phyloP scores from a whole-genome alignment of 805 yeast species.

The Yarrowia sp. region DNA sequence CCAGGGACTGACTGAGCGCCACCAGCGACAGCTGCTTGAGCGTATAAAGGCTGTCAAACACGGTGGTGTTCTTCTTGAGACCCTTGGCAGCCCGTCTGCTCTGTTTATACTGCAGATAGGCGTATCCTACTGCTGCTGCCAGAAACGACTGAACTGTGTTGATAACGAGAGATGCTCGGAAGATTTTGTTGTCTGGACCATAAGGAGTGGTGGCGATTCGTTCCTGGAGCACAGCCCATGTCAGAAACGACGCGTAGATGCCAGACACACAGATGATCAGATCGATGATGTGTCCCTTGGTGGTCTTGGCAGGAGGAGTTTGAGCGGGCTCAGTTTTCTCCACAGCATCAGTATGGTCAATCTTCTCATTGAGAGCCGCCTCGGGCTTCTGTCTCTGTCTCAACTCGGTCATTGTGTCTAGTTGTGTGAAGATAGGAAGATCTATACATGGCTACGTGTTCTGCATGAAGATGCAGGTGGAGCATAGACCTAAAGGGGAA shows the following conservation, averaged over 20 bases:
- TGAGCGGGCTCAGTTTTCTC: no score
- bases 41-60: conserved; percentile 6
- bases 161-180: conserved; percentile 80
- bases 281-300: conserved; percentile 33
- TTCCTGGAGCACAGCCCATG: conserved; percentile 95
- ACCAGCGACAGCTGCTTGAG: conserved; percentile 25
- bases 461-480: conserved; percentile 20
- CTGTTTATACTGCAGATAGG: conserved; percentile 56
- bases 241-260: conserved; percentile 81
- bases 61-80: conserved; percentile 40
- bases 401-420: conserved; percentile 6
- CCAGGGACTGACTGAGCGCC: conserved; percentile 69
- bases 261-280: conserved; percentile 58
- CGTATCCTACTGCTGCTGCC: conserved; percentile 72
- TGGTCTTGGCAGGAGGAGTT: conserved; percentile 6
- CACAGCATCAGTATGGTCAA: no score
- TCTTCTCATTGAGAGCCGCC: background rate
- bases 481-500: conserved; percentile 15
- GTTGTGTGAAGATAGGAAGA: background rate
- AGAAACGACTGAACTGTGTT: conserved; percentile 75
- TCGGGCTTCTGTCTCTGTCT: conserved; percentile 8
- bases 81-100: conserved; percentile 41
- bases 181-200: conserved; percentile 61
- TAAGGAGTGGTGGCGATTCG: conserved; percentile 79
- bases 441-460: conserved; percentile 9